These are phyloP conservation scores for Penicillium odoratum DNA, from an alignment of 495 filamentous ascomycete genomes.

Conservation along the genomic window DNA sequence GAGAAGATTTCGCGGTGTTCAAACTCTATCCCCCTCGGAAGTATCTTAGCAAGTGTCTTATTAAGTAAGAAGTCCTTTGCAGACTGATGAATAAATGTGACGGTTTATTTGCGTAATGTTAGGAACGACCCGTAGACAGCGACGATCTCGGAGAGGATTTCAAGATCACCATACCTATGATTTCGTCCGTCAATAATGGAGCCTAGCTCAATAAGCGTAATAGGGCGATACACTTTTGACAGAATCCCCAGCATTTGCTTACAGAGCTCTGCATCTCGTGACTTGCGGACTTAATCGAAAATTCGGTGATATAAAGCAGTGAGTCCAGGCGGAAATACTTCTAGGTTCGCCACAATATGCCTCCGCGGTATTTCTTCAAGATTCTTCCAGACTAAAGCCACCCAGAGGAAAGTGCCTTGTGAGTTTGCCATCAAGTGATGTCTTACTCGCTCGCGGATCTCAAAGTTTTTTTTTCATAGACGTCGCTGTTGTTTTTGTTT, in stretches of 20 bases:
- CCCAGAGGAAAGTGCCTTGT: slow-evolving; percentile 7
- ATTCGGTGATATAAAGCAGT: slow-evolving; percentile 1
- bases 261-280: not conserved
- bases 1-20: not conserved
- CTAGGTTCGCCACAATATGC: not conserved
- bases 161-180: not conserved
- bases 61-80: slow-evolving; percentile 7
- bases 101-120: slow-evolving; percentile 3
- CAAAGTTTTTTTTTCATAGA: no score
- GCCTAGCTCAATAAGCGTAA: not conserved
- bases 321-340: slow-evolving; percentile 3
- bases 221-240: not conserved
- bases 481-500: no score
- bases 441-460: slow-evolving; percentile 44
- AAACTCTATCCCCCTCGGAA: not conserved
- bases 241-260: slow-evolving; percentile 3
- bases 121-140: slow-evolving; percentile 6
- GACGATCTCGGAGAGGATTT: not conserved
- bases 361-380: not conserved
- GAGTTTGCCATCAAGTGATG: slow-evolving; percentile 31
- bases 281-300: not conserved
- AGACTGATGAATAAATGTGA: slow-evolving; percentile 12
- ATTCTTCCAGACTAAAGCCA: slow-evolving; percentile 3
- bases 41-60: not conserved
- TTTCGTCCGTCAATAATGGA: not conserved